Percentiles rank a stretch among this genome's conserved stretches.
Conservation (phyloP, 306 rosid genomes). For the Geum urbanum region DNA sequence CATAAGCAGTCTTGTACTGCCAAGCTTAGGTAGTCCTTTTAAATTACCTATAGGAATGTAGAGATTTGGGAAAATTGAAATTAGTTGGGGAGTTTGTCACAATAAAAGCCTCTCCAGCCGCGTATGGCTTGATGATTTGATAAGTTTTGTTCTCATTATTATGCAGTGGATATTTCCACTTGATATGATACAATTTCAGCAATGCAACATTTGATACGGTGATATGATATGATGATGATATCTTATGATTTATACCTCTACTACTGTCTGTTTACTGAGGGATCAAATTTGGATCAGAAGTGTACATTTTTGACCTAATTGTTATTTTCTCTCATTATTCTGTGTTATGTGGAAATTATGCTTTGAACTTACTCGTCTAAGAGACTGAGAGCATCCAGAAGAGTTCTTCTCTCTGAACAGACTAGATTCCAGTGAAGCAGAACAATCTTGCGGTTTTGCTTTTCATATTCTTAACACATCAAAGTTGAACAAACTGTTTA, state of each 20-base stretch:
- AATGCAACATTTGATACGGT: neutral
- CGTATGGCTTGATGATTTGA: neutral
- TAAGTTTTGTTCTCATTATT: neutral
- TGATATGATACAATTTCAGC: neutral
- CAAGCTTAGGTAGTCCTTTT: neutral
- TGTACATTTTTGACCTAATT: too few relatives aligned
- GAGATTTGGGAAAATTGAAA: constrained; percentile 1
- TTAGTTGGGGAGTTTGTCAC: neutral
- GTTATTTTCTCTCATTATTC: neutral
- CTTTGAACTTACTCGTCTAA: neutral
- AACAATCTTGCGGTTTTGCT: too few relatives aligned
- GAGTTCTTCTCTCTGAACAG: neutral
- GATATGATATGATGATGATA: too few relatives aligned
- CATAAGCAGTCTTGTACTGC: neutral
- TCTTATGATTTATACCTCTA: neutral
- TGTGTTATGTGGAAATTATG: neutral
- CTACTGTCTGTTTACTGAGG: too few relatives aligned
- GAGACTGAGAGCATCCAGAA: neutral
- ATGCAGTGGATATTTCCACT: neutral
- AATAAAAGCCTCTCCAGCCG: constrained; percentile 2
- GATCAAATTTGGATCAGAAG: too few relatives aligned
- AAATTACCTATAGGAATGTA: neutral
- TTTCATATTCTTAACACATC: too few relatives aligned
- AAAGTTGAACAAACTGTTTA: too few relatives aligned
- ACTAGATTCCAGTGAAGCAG: neutral